These are phyloP conservation scores for Wickerhamomyces subpelliculosus DNA, from an alignment of 805 yeast genomes.

Conservation along the genomic window DNA sequence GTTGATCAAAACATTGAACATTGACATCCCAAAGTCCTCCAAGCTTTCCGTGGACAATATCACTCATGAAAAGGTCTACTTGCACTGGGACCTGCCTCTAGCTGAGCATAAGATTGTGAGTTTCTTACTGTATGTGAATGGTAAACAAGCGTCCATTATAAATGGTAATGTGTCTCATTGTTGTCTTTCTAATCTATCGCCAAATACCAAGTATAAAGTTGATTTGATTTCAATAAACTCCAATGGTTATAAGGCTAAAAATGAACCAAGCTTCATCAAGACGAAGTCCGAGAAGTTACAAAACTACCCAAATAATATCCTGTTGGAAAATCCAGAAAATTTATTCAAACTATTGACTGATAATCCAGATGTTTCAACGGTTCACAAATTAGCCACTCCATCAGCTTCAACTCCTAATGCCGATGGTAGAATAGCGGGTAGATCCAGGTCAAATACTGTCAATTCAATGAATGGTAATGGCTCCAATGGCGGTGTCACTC, in stretches of 20 bases:
- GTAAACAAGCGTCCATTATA: slow-evolving; percentile 26
- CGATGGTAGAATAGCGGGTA: slow-evolving; percentile 16
- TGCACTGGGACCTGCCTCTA: slow-evolving; percentile 46
- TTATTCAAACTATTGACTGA: slow-evolving; percentile 28
- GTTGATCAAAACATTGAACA: slow-evolving; percentile 37
- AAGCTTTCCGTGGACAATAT: slow-evolving; percentile 48
- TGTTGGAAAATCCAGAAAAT: slow-evolving; percentile 32
- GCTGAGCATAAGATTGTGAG: slow-evolving; percentile 23
- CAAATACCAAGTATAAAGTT: slow-evolving; percentile 33
- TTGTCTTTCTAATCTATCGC: slow-evolving; percentile 24
- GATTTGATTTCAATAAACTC: slow-evolving; percentile 36
- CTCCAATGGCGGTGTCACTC: slow-evolving; percentile 4
- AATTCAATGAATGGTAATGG: slow-evolving; percentile 12
- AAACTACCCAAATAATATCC: slow-evolving; percentile 12
- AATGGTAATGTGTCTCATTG: slow-evolving; percentile 31
- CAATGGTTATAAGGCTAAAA: slow-evolving; percentile 33
- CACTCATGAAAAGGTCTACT: slow-evolving; percentile 34
- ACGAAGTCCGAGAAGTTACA: slow-evolving; percentile 25
- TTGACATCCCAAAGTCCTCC: slow-evolving; percentile 52
- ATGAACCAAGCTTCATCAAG: slow-evolving; percentile 33
- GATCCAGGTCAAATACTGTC: slow-evolving; percentile 31
- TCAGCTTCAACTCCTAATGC: slow-evolving; percentile 14
- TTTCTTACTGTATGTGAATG: slow-evolving; percentile 33
- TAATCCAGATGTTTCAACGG: slow-evolving; percentile 24
- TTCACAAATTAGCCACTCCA: slow-evolving; percentile 14